Evolutionary conservation across 2,329 filamentous ascomycete species (phyloP).

Genomic region (Penicillium sp.): DNA sequence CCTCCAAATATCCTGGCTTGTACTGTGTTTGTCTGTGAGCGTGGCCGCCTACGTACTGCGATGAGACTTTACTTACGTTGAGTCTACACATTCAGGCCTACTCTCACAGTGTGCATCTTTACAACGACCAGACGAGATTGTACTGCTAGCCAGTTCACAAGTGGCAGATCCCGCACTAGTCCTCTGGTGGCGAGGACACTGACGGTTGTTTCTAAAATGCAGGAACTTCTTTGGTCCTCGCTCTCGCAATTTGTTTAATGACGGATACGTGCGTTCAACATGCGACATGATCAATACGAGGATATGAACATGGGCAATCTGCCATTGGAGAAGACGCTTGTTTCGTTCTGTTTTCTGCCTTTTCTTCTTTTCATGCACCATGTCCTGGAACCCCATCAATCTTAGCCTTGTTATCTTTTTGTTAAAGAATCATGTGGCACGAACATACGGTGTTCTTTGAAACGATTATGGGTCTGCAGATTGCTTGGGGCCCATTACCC

Average conservation of each 20-base stretch:
- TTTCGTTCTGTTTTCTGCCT: conserved; percentile 9
- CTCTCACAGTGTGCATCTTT: not conserved
- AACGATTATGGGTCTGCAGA: not conserved
- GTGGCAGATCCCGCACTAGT: not conserved
- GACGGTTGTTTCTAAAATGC: not conserved
- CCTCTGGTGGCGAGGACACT: not conserved
- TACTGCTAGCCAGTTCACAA: not conserved
- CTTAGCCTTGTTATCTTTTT: conserved; percentile 4
- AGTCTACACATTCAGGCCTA: not conserved
- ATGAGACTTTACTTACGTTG: not conserved
- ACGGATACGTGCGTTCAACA: conserved; percentile 21
- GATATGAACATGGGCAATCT: not conserved
- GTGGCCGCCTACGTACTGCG: not conserved
- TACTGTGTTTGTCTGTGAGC: not conserved
- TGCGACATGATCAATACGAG: conserved; percentile 10
- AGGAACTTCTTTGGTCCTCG: conserved; percentile 1
- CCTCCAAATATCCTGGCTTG: not conserved
- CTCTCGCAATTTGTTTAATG: not conserved
- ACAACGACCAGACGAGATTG: conserved; percentile 4
- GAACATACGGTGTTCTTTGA: conserved; percentile 2
- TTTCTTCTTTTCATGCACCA: conserved; percentile 13
- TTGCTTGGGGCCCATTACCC: not conserved
- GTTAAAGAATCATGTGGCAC: not conserved
- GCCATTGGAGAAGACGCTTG: conserved; percentile 2
- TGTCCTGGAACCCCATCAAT: conserved; percentile 4